Conservation (phyloP, 805 yeast genomes). For the Candida alai region DNA sequence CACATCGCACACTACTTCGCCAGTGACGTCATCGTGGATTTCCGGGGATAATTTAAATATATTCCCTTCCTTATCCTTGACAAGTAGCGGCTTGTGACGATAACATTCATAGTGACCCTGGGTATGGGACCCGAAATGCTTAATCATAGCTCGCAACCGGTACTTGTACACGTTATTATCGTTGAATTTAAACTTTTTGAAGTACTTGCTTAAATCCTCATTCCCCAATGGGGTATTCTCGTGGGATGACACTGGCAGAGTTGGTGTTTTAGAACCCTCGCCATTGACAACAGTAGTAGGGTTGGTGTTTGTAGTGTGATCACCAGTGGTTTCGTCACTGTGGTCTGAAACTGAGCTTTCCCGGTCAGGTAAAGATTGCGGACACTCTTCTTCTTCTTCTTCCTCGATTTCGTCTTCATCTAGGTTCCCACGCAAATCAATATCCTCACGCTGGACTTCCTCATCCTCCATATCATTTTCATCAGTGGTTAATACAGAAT, state of each 20-base stretch:
- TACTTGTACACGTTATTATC: constrained; percentile 47
- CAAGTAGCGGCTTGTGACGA: constrained; percentile 66
- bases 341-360: constrained; percentile 12
- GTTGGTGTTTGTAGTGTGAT: constrained; percentile 5
- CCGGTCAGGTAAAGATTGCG: too few species aligned
- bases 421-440: constrained; percentile 31
- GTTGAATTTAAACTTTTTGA: constrained; percentile 35
- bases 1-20: constrained; percentile 10
- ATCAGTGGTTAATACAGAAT: constrained; percentile 24
- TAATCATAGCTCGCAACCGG: constrained; percentile 64
- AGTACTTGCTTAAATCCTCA: constrained; percentile 30
- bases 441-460: constrained; percentile 35
- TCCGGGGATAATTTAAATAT: constrained; percentile 41
- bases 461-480: constrained; percentile 29
- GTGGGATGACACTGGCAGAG: constrained; percentile 17
- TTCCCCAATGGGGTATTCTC: constrained; percentile 20
- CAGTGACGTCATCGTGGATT: constrained; percentile 25
- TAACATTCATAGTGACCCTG: constrained; percentile 91
- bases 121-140: constrained; percentile 85
- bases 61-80: constrained; percentile 40
- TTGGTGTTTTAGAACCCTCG: constrained; percentile 17
- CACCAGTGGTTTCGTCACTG: constrained; percentile 9
- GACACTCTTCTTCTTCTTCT: constrained; percentile 15
- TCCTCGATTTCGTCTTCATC: constrained; percentile 23
- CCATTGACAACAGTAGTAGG: constrained; percentile 13